phyloP scores from a whole-genome alignment of 2,329 filamentous ascomycete species.

The Chalaropsis thielavioides region DNA sequence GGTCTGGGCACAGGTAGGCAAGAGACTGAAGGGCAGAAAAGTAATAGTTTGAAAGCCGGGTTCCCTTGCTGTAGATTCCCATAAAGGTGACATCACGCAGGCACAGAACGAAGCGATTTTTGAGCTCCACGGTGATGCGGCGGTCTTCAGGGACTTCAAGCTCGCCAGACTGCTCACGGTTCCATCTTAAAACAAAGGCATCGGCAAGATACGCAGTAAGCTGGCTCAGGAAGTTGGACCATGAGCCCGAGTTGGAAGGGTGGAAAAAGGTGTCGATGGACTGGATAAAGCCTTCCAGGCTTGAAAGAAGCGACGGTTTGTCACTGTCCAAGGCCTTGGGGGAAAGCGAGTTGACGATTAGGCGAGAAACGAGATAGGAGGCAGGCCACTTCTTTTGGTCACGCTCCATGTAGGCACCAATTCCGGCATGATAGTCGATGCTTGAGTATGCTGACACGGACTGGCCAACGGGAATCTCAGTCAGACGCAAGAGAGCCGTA shows the following conservation, averaged over 20 bases:
- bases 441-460: conserved; percentile 82
- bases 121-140: conserved; percentile 64
- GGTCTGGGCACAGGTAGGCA: conserved; percentile 75
- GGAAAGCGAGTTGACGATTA: conserved; percentile 86
- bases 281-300: conserved; percentile 81
- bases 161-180: conserved; percentile 84
- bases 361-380: conserved; percentile 80
- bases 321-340: conserved; percentile 57
- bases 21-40: conserved; percentile 79
- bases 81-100: conserved; percentile 91
- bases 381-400: conserved; percentile 88
- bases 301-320: conserved; percentile 66
- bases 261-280: conserved; percentile 98
- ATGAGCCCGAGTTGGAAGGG: conserved; percentile 83
- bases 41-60: conserved; percentile 80
- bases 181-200: conserved; percentile 96
- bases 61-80: conserved; percentile 94
- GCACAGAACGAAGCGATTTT: conserved; percentile 75
- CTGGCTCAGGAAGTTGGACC: conserved; percentile 83
- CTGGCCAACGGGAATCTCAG: conserved; percentile 94
- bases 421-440: conserved; percentile 68
- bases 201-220: conserved; percentile 86
- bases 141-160: conserved; percentile 72
- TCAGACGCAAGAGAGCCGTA: conserved; percentile 72
- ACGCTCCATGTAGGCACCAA: conserved; percentile 76